phyloP scores from a whole-genome alignment of 2,329 filamentous ascomycete species.

The Aureobasidium vineae region DNA sequence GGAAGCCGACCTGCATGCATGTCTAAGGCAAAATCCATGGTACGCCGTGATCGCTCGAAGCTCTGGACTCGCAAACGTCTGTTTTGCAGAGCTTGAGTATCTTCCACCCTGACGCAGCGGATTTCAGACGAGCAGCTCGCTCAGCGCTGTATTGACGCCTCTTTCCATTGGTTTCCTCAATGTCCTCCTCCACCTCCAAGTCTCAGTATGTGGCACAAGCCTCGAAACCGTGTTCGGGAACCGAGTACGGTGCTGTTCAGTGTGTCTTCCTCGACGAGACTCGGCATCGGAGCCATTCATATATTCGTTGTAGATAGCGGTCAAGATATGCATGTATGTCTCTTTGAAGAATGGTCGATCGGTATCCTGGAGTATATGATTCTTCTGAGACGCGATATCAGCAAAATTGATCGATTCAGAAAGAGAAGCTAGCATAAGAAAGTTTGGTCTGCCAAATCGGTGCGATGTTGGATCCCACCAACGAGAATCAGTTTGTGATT shows the following conservation, averaged over 20 bases:
- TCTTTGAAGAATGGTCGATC: not conserved
- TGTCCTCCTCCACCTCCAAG: too few species aligned
- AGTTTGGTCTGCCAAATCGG: not conserved
- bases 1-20: not conserved
- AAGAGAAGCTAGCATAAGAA: not conserved
- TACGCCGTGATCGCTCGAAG: not conserved
- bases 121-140: not conserved
- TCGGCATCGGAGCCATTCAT: not conserved
- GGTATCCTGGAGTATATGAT: not conserved
- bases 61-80: not conserved
- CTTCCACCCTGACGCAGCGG: not conserved
- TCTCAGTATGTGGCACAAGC: not conserved
- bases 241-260: not conserved
- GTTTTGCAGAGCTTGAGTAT: not conserved
- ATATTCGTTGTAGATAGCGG: not conserved
- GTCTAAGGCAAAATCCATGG: not conserved
- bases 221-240: not conserved
- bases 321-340: not conserved
- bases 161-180: not conserved
- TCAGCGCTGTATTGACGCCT: not conserved
- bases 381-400: not conserved
- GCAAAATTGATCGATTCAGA: not conserved
- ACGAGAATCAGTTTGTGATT: not conserved
- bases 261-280: not conserved
- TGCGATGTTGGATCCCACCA: constrained; percentile 1